Evolutionary conservation across 1,139 yeast species (phyloP).

Genomic region (Kurtzmaniella quercitrusa): DNA sequence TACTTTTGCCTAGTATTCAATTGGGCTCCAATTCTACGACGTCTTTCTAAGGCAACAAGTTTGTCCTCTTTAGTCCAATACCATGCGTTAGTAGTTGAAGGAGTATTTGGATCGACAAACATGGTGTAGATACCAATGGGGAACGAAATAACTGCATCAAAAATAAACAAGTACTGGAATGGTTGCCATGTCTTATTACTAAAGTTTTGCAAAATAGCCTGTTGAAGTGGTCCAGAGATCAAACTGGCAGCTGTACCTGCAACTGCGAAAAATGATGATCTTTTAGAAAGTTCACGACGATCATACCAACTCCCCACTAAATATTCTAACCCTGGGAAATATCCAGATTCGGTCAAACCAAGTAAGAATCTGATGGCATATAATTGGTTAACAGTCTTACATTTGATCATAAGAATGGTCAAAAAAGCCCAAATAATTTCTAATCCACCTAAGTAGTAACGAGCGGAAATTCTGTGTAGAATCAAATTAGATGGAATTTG

Average conservation of each 20-base stretch:
- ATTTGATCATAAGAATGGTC: slow-evolving; percentile 48
- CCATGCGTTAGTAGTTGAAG: slow-evolving; percentile 35
- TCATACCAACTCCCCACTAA: slow-evolving; percentile 50
- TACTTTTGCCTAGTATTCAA: slow-evolving; percentile 40
- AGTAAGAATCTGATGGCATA: slow-evolving; percentile 56
- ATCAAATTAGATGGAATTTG: slow-evolving; percentile 53
- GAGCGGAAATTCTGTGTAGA: slow-evolving; percentile 48
- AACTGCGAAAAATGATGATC: slow-evolving; percentile 46
- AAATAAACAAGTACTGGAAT: slow-evolving; percentile 37
- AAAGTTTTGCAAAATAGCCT: slow-evolving; percentile 26
- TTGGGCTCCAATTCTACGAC: slow-evolving; percentile 44
- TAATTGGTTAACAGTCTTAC: slow-evolving; percentile 37
- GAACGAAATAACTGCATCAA: slow-evolving; percentile 34
- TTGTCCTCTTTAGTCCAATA: slow-evolving; percentile 31
- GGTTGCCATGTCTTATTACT: slow-evolving; percentile 25
- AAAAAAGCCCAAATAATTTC: slow-evolving; percentile 57
- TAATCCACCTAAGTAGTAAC: slow-evolving; percentile 50
- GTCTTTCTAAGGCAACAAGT: slow-evolving; percentile 33
- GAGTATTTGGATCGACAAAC: slow-evolving; percentile 35
- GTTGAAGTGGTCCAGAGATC: slow-evolving; percentile 35
- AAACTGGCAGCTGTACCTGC: slow-evolving; percentile 25
- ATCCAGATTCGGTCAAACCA: slow-evolving; percentile 57
- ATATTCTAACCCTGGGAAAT: slow-evolving; percentile 54
- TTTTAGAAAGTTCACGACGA: slow-evolving; percentile 38
- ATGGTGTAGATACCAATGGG: slow-evolving; percentile 34